Evolutionary conservation across 306 rosid genomes (phyloP).

Genomic region (Vigna mungo): DNA sequence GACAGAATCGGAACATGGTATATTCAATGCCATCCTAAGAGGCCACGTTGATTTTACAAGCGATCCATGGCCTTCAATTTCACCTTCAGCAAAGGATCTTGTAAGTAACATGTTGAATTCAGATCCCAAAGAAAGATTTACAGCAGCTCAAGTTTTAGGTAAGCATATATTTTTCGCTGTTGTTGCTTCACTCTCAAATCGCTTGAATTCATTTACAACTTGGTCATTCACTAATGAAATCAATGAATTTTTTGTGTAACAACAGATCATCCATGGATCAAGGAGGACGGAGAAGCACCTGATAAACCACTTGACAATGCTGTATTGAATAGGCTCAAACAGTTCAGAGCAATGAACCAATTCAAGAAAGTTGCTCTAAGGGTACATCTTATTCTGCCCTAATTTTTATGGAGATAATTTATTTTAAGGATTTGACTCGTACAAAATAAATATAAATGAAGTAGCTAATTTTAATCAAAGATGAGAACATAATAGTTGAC

Average conservation of each 20-base stretch:
- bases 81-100: slow-evolving; percentile 83
- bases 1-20: slow-evolving; percentile 53
- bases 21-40: slow-evolving; percentile 58
- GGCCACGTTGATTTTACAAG: slow-evolving; percentile 77
- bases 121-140: slow-evolving; percentile 71
- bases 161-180: slow-evolving; percentile 29
- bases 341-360: slow-evolving; percentile 70
- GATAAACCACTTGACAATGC: slow-evolving; percentile 81
- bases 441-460: too few relatives aligned
- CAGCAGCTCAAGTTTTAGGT: slow-evolving; percentile 78
- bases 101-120: slow-evolving; percentile 78
- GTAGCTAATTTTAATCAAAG: not conserved
- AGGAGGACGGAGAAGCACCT: slow-evolving; percentile 64
- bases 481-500: not conserved
- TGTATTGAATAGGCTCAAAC: slow-evolving; percentile 83
- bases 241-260: slow-evolving; percentile 11
- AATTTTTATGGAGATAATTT: not conserved
- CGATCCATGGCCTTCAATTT: slow-evolving; percentile 91
- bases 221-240: not conserved
- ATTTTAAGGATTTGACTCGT: not conserved
- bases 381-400: slow-evolving; percentile 36
- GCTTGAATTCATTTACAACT: not conserved
- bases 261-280: slow-evolving; percentile 80
- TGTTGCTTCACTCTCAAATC: not conserved
- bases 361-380: slow-evolving; percentile 56